phyloP scores from a whole-genome alignment of 352 stramenopile genomes.

The Poterioochromonas sp. region DNA sequence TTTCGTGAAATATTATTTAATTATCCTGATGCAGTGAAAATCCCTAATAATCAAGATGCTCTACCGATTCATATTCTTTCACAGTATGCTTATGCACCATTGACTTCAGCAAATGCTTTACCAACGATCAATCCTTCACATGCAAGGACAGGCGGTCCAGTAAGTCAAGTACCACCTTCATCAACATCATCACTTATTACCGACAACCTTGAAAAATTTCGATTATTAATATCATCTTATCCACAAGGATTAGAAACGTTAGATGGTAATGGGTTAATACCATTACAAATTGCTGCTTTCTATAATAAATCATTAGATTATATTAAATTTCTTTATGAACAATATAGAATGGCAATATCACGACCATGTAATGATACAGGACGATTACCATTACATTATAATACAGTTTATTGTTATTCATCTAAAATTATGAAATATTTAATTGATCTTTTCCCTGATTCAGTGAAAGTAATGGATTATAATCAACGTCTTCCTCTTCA shows the following conservation, averaged over 20 bases:
- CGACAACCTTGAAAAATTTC: background rate
- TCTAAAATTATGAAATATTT: background rate
- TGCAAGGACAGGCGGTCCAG: background rate
- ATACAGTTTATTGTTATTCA: background rate
- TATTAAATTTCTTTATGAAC: too few species aligned
- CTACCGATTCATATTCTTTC: background rate
- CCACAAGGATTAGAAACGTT: background rate
- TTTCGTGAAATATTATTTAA: background rate
- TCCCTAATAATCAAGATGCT: background rate
- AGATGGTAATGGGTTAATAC: background rate
- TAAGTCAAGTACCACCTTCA: too few species aligned
- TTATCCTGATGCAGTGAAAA: background rate
- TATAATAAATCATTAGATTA: background rate
- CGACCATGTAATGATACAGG: too few species aligned
- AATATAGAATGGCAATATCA: too few species aligned
- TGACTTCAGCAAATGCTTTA: too few species aligned
- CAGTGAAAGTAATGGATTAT: background rate
- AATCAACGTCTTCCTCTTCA: constrained; percentile 2
- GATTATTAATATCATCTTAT: background rate
- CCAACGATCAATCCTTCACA: too few species aligned
- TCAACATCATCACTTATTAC: too few species aligned
- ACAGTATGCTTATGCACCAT: background rate
- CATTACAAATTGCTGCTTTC: background rate
- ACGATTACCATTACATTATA: background rate
- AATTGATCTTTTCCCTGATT: background rate